phyloP scores from a whole-genome alignment of 148 eudicot genomes.

The Rhododendron griersonianum region DNA sequence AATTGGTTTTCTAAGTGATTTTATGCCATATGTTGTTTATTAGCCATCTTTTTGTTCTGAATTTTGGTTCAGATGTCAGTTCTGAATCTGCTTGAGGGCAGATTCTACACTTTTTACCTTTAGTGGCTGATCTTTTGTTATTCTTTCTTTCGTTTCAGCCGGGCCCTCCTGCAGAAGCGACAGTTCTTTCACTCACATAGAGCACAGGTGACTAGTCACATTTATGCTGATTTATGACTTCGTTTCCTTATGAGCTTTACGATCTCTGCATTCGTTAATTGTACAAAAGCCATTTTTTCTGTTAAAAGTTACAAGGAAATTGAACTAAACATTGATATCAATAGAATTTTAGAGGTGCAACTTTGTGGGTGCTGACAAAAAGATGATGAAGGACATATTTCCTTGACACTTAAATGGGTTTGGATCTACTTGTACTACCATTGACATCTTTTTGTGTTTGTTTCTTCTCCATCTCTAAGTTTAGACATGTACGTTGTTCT shows the following conservation, averaged over 20 bases:
- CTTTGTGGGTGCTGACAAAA: background rate
- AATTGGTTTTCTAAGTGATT: background rate
- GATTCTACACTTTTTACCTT: background rate
- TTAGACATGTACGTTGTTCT: background rate
- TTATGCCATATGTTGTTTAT: background rate
- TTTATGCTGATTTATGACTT: background rate
- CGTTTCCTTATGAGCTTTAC: background rate
- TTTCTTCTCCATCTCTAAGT: background rate
- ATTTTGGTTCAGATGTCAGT: background rate
- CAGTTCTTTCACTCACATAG: constrained; percentile 98
- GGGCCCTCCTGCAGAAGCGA: constrained; percentile 78
- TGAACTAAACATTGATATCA: background rate
- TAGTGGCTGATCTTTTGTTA: background rate
- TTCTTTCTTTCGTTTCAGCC: constrained; percentile 44
- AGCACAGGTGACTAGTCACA: constrained; percentile 63
- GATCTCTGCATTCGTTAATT: background rate
- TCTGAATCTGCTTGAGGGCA: background rate
- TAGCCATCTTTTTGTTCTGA: background rate
- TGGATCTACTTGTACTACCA: background rate
- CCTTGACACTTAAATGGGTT: background rate
- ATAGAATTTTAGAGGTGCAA: background rate
- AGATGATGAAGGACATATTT: background rate
- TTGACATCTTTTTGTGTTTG: background rate
- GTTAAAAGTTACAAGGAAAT: background rate
- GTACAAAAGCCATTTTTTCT: background rate